Percentiles rank a stretch among this genome's conserved stretches.
Conservation (phyloP, 179 eudicot genomes). For the Beta macrorhiza region DNA sequence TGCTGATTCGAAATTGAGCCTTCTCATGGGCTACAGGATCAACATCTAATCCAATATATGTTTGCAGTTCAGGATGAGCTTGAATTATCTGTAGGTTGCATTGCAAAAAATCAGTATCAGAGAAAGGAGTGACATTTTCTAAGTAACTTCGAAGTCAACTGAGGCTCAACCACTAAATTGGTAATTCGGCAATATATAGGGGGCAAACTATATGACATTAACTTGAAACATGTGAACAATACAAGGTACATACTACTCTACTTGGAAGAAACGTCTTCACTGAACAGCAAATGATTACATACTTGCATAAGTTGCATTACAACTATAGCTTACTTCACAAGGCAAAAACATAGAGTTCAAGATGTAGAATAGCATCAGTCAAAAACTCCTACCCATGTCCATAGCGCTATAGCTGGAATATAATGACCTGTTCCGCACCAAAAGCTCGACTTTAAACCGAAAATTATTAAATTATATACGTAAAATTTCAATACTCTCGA, state of each 20-base stretch:
- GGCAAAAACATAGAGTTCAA: background rate
- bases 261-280: background rate
- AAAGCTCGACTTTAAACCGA: background rate
- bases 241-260: background rate
- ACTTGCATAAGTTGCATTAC: constrained; percentile 1
- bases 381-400: background rate
- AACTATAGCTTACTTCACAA: constrained; percentile 5
- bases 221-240: background rate
- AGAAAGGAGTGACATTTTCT: background rate
- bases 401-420: background rate
- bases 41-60: constrained; percentile 78
- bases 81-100: constrained; percentile 59
- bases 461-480: background rate
- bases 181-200: background rate
- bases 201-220: background rate
- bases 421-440: background rate
- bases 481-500: background rate
- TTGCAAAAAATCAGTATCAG: constrained; percentile 14
- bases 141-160: background rate
- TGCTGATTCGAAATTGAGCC: constrained; percentile 53
- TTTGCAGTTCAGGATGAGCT: constrained; percentile 76
- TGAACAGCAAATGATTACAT: background rate
- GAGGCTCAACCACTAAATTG: background rate
- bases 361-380: background rate
- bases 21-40: constrained; percentile 84